Base-by-base conservation (phyloP, 148 eudicot species). In the Vaccinium vitisidaea region DNA sequence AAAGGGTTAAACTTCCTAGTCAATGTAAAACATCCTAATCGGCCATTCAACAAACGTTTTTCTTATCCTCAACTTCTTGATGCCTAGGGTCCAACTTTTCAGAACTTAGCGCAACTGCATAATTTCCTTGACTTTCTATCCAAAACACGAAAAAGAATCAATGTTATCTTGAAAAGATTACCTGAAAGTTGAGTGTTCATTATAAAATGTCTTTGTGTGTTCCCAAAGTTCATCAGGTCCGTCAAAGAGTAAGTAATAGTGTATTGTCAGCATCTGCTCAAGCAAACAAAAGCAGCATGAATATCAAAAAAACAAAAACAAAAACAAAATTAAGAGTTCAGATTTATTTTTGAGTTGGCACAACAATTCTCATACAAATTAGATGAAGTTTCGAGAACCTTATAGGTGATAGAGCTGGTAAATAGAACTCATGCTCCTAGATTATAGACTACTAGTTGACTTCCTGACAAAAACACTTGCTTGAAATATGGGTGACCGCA, bases 211-310 rank as follows among this genome's bases (percentile, higher is more conserved):
- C 93, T 90, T 93, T 79, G 87, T 54, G 59, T 96, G 94, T 71
- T 91, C 93, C 97, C 99, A 96, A 71, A 92, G 88, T 71, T 92
- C 98, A 83, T 92, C 98, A 48, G 85, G 84, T 77, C 99, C 99
- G 75, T 96, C 95, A 80, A 94, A 96, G 77, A 96, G 98, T 86
- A 94, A 88, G 89, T 96, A 96, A 90, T 94, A 96, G 81, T 96
- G 98, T 83, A 96, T 92, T 50, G 93, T 83, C 88, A 96, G 90
- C 98, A 96, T 96, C 98, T 96, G 93, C 81, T 56, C 83, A 84
- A 80, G 82, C 86, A 88, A 84, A 56, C 23, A 89, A 27, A 79
- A 43, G 52, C 80, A 43, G 36, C 21, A 36, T 81, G 36, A 75
- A 50, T 52, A 61, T 2, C 13, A 49, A 43, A 52, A 11, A 65